Evolutionary conservation across 495 filamentous ascomycete genomes (phyloP), one percentile per base, ranked within the genome.

Genomic region (Tuber microsphaerosporum): DNA sequence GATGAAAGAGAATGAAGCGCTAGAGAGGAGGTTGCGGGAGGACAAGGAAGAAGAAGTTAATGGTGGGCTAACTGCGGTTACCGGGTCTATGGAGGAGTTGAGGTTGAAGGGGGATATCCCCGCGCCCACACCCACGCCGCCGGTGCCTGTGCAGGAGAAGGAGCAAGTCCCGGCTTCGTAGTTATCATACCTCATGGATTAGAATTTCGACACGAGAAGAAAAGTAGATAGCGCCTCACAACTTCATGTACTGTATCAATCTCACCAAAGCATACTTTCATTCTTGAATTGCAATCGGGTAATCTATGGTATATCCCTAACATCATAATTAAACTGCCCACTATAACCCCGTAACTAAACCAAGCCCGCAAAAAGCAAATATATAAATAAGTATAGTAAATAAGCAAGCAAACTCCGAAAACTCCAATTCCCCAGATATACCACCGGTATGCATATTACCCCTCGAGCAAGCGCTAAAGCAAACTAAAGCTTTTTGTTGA

Each of bases 51-150:
- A 84, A 34, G 72, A 20, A 31, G 79, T 17, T 65, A 34, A 31
- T 6, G 26, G 56, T 65, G 16, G 26, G 56, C 56, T 65, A 74
- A 71, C 83, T 71, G 84, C 75, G 69, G 71, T 86, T 34, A 85
- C 87, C 74, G 84, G 84, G 44, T 81, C 83, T 48, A 72, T 86
- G 73, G 83, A 83, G 71, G 83, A 82, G 70, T 74, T 87, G 70
- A 84, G 78, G 75, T 43, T 81, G 76, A 56, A 72, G 16, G 81
- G 79, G 73, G 19, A 70, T 65, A 65, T 19, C 6, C 26, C 26
- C 56, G 56, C n/a, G 26, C 26, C 56, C 12, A 16, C 56, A 61
- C 56, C 26, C 48, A n/a, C 7, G 65, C 31, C 2, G 65, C 31
- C 3, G 84, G 85, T 61, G 83, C 82, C 34, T 75, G 82, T 39